Base-by-base conservation (phyloP, 805 yeast genomes). In the Scheffersomyces spartinae region DNA sequence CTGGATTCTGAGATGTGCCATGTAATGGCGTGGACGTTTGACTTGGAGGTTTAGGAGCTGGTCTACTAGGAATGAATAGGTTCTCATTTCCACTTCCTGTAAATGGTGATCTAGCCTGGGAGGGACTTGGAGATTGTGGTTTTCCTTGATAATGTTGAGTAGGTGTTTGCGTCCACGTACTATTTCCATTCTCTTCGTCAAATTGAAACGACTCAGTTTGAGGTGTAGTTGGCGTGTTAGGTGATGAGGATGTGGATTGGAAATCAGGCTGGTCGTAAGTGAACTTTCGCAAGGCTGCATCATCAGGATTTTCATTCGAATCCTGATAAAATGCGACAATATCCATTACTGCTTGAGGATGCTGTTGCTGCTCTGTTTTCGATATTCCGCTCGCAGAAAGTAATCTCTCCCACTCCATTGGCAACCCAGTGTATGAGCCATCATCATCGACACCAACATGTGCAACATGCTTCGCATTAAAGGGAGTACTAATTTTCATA, bases 341-440 rank as follows among this genome's bases (percentile, higher is more conserved):
- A 42, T 84, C 94, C 65, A 79, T 79, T 4, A 91, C 94, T 1
- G 95, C 95, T 49, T 83, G 86, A 2, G 96, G 95, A 50, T 91
- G 83, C 33, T 78, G 81, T 45, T 77, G 76, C 54, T 84, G 94
- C 42, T 91, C 98, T 35, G 71, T 79, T 35, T 70, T 74, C 5
- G 95, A 73, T 31, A 91, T 85, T 27, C 95, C 95, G 41, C 85
- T 79, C 2, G 91, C 81, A 8, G 77, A 67, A 27, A 91, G 62
- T 18, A 86, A 61, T 34, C 71, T 68, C 34, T 84, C 84, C 98
- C 98, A 91, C 42, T 84, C 94, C 15, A 71, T 76, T 0, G 98
- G 98, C 21, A 91, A 59, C 3, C 96, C 97, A 1, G 91, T 83
- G 47, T 79, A 88, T 22, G 81, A 79, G 8, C 95, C 95, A 12